A percentile compares a stretch with the other conserved stretches of the same genome.
Evolutionary conservation across 345 rosid species (phyloP).

Genomic region (Punica granatum): DNA sequence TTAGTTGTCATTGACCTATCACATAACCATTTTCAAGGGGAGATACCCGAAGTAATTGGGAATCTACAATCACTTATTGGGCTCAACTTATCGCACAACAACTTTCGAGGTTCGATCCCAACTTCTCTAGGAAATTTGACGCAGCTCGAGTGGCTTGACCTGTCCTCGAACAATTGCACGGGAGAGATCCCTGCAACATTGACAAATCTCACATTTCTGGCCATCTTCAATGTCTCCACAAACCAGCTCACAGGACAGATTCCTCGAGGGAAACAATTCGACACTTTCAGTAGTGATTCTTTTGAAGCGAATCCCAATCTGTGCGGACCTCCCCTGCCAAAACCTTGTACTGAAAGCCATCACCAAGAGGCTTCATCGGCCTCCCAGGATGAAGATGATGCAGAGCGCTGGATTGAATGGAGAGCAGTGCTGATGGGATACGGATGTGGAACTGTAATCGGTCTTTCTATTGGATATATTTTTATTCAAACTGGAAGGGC

Average conservation of each 20-base stretch:
- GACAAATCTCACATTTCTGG: slow-evolving; percentile 1
- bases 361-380: background rate
- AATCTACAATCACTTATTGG: background rate
- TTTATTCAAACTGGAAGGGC: too few relatives aligned
- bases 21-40: slow-evolving; percentile 5
- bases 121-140: background rate
- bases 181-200: slow-evolving; percentile 7
- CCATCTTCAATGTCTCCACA: too few relatives aligned
- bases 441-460: too few relatives aligned
- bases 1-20: slow-evolving; percentile 9
- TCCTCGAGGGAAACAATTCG: too few relatives aligned
- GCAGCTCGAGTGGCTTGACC: slow-evolving; percentile 14
- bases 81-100: slow-evolving; percentile 1
- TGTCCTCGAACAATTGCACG: slow-evolving; percentile 7
- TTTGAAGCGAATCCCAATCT: background rate
- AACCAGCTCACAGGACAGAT: too few relatives aligned
- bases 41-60: slow-evolving; percentile 5
- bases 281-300: background rate
- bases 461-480: too few relatives aligned
- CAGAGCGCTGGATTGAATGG: slow-evolving; percentile 6
- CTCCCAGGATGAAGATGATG: too few relatives aligned
- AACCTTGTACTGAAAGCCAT: background rate
- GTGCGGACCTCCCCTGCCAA: too few relatives aligned
- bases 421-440: too few relatives aligned
- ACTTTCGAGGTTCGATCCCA: slow-evolving; percentile 1